phyloP scores from a whole-genome alignment of 768 basidiomycete genomes.

The Neoboletus magnificus region DNA sequence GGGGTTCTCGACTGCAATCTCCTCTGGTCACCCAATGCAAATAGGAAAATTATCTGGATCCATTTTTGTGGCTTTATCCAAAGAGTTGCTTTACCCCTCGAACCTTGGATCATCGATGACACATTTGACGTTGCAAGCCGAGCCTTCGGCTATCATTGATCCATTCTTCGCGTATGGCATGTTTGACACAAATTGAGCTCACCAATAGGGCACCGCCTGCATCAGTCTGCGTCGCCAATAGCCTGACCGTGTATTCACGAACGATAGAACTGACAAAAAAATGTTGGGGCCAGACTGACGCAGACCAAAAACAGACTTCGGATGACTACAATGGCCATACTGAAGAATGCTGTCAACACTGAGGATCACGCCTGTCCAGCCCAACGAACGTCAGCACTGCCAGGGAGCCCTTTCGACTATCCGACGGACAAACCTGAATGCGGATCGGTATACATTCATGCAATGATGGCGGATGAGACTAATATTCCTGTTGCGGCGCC shows the following conservation, averaged over 20 bases:
- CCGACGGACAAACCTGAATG: neutral
- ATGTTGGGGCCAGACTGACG: neutral
- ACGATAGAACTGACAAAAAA: neutral
- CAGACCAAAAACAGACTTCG: neutral
- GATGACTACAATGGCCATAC: neutral
- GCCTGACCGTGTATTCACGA: too few relatives aligned
- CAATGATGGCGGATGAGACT: too few relatives aligned
- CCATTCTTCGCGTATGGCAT: neutral
- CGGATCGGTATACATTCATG: neutral
- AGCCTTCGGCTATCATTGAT: too few relatives aligned
- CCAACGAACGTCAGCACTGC: neutral
- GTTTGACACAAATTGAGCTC: too few relatives aligned
- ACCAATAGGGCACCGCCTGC: too few relatives aligned
- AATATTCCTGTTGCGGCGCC: too few relatives aligned
- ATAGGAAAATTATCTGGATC: neutral
- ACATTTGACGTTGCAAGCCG: neutral
- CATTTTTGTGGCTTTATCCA: neutral
- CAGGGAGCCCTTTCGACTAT: neutral
- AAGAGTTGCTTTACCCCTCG: neutral
- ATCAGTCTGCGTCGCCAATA: neutral
- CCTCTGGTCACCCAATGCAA: neutral
- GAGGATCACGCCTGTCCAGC: neutral
- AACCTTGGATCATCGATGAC: neutral
- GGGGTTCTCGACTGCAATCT: neutral
- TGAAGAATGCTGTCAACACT: too few relatives aligned